Percentiles rank a stretch among this genome's conserved stretches.
phyloP scores from a whole-genome alignment of 441 rosid genomes.

The Breynia disticha region DNA sequence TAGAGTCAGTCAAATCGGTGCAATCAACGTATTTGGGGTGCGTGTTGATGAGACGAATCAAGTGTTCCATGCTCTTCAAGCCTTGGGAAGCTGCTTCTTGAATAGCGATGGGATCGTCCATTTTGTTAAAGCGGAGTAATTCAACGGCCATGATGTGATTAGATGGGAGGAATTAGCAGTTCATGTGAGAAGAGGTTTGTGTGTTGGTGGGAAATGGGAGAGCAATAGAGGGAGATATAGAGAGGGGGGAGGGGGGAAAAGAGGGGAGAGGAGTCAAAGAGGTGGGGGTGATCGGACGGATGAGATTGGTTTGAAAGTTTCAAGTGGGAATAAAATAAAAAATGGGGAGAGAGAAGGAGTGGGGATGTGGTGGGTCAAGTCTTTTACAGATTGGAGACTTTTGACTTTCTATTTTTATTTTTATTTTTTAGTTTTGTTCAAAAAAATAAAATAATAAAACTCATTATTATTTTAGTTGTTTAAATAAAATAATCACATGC shows the following conservation, averaged over 20 bases:
- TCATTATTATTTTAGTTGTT: no score
- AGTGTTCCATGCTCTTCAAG: slow-evolving; percentile 66
- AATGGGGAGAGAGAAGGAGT: slow-evolving; percentile 24
- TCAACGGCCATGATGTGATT: slow-evolving; percentile 48
- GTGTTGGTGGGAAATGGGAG: slow-evolving; percentile 2
- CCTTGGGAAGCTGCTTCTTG: slow-evolving; percentile 86
- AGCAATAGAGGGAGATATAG: slow-evolving; percentile 9
- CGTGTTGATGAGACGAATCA: slow-evolving; percentile 51
- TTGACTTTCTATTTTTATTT: no score
- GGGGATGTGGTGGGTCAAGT: slow-evolving; percentile 13
- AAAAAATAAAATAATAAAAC: no score
- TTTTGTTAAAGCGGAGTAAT: slow-evolving; percentile 46
- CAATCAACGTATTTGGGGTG: slow-evolving; percentile 42
- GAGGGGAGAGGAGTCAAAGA: slow-evolving; percentile 27
- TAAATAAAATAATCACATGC: no score
- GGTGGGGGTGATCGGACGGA: slow-evolving; percentile 40
- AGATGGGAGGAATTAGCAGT: slow-evolving; percentile 1
- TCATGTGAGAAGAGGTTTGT: slow-evolving; percentile 11
- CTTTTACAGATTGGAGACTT: no score
- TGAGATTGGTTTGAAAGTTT: slow-evolving; percentile 41
- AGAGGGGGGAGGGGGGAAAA: slow-evolving; percentile 34
- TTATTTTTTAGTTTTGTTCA: no score
- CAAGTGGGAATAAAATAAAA: slow-evolving; percentile 18
- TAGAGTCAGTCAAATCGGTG: slow-evolving; percentile 49
- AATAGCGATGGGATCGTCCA: slow-evolving; percentile 67